Conservation (phyloP, 1,284 basidiomycete genomes). For the Boletus hoseneyae region DNA sequence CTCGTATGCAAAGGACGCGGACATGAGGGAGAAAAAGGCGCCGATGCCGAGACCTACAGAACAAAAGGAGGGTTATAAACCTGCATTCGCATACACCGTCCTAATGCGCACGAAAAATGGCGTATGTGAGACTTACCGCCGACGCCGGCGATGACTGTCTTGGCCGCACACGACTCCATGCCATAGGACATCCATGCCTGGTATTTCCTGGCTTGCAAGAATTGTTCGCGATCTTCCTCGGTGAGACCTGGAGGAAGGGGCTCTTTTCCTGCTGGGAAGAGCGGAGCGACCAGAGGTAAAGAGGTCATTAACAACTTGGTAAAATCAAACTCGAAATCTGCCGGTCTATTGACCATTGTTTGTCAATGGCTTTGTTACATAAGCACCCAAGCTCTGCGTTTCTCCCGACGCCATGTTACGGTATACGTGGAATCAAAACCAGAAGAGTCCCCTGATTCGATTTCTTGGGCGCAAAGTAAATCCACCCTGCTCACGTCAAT, state of each 20-base stretch:
- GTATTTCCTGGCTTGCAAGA: slow-evolving; percentile 72
- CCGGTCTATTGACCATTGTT: slow-evolving; percentile 16
- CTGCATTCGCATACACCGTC: slow-evolving; percentile 7
- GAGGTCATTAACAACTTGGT: slow-evolving; percentile 18
- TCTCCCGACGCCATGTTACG: too few species aligned
- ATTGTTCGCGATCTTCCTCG: slow-evolving; percentile 72
- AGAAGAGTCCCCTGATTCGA: too few species aligned
- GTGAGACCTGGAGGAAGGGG: slow-evolving; percentile 80
- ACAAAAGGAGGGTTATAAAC: neutral
- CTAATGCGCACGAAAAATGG: neutral
- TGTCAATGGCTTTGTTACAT: slow-evolving; percentile 1
- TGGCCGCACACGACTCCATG: slow-evolving; percentile 84
- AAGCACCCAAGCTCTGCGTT: too few species aligned
- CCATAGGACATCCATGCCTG: slow-evolving; percentile 64
- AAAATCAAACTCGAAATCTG: slow-evolving; percentile 2
- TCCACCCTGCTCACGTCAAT: too few species aligned
- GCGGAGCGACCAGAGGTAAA: slow-evolving; percentile 41
- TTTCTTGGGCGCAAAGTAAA: too few species aligned
- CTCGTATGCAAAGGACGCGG: slow-evolving; percentile 91
- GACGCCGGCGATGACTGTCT: slow-evolving; percentile 76
- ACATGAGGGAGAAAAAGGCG: slow-evolving; percentile 96
- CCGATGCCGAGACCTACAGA: slow-evolving; percentile 82
- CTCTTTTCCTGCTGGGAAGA: slow-evolving; percentile 63
- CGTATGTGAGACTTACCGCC: slow-evolving; percentile 55
- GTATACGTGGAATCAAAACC: too few species aligned